These are phyloP conservation scores for Pezicula carpinea DNA, from an alignment of 2,329 filamentous ascomycete species.

Conservation along the genomic window DNA sequence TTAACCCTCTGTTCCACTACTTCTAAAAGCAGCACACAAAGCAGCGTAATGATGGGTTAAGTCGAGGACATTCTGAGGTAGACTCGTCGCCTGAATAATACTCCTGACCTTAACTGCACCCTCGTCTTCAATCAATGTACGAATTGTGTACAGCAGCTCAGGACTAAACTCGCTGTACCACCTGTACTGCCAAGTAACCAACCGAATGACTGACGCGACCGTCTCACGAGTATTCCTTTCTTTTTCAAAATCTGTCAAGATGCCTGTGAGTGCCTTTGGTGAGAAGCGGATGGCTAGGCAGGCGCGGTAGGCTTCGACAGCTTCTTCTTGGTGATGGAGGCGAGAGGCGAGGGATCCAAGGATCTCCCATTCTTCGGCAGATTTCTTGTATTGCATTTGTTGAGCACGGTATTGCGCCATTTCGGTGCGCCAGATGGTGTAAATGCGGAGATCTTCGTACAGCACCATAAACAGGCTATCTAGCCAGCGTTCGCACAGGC, in stretches of 20 bases:
- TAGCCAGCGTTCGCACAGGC: slow-evolving; percentile 94
- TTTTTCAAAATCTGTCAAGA: slow-evolving; percentile 74
- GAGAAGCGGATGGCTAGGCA: slow-evolving; percentile 87
- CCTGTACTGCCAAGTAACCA: slow-evolving; percentile 97
- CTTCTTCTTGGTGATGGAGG: slow-evolving; percentile 87
- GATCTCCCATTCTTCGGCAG: slow-evolving; percentile 96
- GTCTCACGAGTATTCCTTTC: slow-evolving; percentile 75
- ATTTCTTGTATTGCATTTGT: slow-evolving; percentile 94
- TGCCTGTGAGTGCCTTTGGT: slow-evolving; percentile 83
- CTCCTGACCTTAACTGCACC: slow-evolving; percentile 95
- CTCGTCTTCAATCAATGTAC: slow-evolving; percentile 93
- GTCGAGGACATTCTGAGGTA: slow-evolving; percentile 89
- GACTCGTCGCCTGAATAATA: slow-evolving; percentile 91
- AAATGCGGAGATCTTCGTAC: slow-evolving; percentile 95
- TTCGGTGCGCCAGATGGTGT: slow-evolving; percentile 98
- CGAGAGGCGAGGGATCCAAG: slow-evolving; percentile 88
- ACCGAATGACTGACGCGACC: slow-evolving; percentile 77
- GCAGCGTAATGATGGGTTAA: slow-evolving; percentile 95
- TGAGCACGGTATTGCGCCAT: slow-evolving; percentile 94
- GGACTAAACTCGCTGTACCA: slow-evolving; percentile 99
- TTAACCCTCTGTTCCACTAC: slow-evolving; percentile 58
- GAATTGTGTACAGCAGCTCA: slow-evolving; percentile 78
- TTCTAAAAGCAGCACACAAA: slow-evolving; percentile 90
- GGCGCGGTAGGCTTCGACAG: slow-evolving; percentile 85
- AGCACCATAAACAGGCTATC: slow-evolving; percentile 99